A percentile compares a stretch with the other conserved stretches of the same genome.
These are phyloP conservation scores for Mrakia gelida DNA, from an alignment of 768 basidiomycete genomes.

Conservation along the genomic window DNA sequence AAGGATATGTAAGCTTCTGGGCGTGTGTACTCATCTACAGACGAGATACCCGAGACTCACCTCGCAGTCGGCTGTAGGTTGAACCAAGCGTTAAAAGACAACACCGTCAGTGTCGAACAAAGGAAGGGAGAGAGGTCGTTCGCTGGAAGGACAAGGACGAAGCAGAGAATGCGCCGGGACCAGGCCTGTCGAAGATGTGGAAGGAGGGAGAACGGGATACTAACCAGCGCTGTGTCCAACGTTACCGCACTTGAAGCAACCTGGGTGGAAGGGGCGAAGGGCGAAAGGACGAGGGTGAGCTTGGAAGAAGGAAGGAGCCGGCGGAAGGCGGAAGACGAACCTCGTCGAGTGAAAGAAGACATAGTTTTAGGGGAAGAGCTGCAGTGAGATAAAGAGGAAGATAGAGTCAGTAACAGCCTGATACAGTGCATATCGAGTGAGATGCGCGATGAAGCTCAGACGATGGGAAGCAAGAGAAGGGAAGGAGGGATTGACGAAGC, in stretches of 20 bases:
- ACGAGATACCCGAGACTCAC: not conserved
- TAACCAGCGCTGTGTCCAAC: constrained; percentile 2
- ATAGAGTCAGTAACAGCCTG: not conserved
- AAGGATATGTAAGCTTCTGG: not conserved
- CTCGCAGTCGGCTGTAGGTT: constrained; percentile 3
- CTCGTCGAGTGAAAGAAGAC: constrained; percentile 17
- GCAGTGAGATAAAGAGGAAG: not conserved
- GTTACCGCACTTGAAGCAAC: constrained; percentile 14
- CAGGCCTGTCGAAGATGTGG: not conserved
- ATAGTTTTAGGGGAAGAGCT: not conserved
- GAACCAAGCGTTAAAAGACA: not conserved
- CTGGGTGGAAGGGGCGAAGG: not conserved
- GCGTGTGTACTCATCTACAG: not conserved
- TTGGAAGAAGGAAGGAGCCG: not conserved
- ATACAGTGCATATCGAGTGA: too few species aligned
- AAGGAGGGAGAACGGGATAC: not conserved
- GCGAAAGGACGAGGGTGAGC: not conserved
- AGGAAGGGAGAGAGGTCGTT: not conserved
- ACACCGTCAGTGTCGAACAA: not conserved
- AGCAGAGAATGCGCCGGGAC: too few species aligned
- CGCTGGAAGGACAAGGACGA: not conserved
- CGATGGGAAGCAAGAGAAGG: not conserved
- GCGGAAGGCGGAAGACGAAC: not conserved
- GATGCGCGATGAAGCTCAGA: too few species aligned
- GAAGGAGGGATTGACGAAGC: not conserved